Evolutionary conservation across 805 yeast species (phyloP), one percentile per base, ranked within the genome.

Genomic region (Nakazawaea anatomiae): DNA sequence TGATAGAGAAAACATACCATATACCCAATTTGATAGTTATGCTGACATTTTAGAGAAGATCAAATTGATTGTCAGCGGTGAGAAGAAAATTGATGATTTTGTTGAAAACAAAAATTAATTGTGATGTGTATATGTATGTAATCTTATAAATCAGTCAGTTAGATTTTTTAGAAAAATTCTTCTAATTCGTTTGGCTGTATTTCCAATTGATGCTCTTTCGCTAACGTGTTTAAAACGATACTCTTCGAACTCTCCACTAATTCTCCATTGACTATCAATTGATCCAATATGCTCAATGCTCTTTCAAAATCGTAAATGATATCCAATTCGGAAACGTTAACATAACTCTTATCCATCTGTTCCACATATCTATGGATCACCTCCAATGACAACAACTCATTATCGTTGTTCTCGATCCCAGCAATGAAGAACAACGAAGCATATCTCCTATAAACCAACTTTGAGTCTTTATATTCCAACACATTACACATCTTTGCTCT

Each of bases 401-500:
- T 94, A 61, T 88, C 96, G 44, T 80, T 85, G 42, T 78, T 75
- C 47, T 87, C 94, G 30, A 91, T 81, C 0, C 96, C 97, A 39
- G 89, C 86, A 45, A 94, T 79, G 68, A 94, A 94, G 60, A 89
- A 94, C 52, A 94, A 72, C 44, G 96, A 88, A 1, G 99, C 99
- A 63, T 94, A 94, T 56, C 98, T 77, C 58, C 96, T 77, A 65
- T 94, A 94, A 4, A 92, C 88, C 12, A 95, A 81, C 66, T 92
- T 94, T 52, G 83, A 76, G 62, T 85, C 92, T 56, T 83, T 83
- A 65, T 89, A 87, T 65, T 91, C 98, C 44, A 91, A 71, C 50
- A 91, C 90, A 66, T 90, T 92, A 69, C 98, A 91, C 98, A 94
- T 92, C 68, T 89, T 90, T 32, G 96, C 86, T 54, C 95, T 79